Evolutionary conservation across 2,329 filamentous ascomycete genomes (phyloP), one percentile per base, ranked within the genome.

Genomic region (Colletotrichum tabaci): DNA sequence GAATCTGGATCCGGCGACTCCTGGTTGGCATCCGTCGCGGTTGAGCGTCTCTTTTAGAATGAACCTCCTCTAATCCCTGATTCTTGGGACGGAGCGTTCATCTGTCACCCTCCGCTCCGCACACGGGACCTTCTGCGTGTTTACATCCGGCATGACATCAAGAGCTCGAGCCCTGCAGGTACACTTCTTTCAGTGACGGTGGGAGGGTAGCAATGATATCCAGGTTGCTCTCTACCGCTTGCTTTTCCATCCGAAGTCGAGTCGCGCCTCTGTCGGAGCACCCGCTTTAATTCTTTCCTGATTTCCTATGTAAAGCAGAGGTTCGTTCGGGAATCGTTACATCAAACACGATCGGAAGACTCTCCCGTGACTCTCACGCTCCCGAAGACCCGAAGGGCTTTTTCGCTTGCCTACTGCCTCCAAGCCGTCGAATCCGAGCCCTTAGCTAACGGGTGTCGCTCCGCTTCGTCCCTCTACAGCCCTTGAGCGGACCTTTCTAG

Each of bases 401-500:
- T 26, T 46, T 15, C 16, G 52, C 23, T 9, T 64, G 21, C 49
- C 26, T 16, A 23, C 49, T 30, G 18, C 26, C 23, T 16, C 49
- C 30, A 4, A 15, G 40, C 23, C 26, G n/a, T 73, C 66, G 63
- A 57, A 23, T 50, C 49, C 57, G 47, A 18, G 8, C 12, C 47
- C 74, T 62, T 68, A 71, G 49, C 72, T 67, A 35, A 71, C 68
- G 65, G 56, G 52, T 42, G 61, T 60, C 65, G 69, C 66, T 40
- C 57, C 57, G 30, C 30, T 42, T 3, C 4, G 21, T 18, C 61
- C 30, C 30, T 35, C 30, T 35, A 35, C 76, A 94, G 92, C 93
- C 47, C 87, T 94, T 66, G 92, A 95, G 80, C 86, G 92, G 67
- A 95, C 92, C 21, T 95, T 92, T 77, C 87, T 95, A 21, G 91